phyloP scores from a whole-genome alignment of 1,139 yeast genomes.

The Debaryomyces udenii region DNA sequence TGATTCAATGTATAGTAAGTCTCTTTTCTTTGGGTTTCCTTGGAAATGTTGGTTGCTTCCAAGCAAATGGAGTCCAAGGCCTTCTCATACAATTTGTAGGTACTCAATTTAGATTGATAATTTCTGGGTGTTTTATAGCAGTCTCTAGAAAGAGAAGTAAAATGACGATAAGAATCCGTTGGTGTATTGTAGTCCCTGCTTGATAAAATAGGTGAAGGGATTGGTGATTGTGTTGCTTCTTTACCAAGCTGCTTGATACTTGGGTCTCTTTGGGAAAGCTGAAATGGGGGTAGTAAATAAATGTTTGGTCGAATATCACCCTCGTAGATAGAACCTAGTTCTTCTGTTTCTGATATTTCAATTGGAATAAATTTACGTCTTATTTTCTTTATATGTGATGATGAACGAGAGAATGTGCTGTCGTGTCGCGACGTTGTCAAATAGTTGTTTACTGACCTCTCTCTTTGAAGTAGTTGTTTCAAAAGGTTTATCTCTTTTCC shows the following conservation, averaged over 20 bases:
- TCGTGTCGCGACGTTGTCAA: background rate
- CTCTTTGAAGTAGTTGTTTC: slow-evolving; percentile 27
- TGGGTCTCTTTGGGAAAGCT: too few species aligned
- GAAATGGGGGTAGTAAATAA: background rate
- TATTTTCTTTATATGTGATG: slow-evolving; percentile 10
- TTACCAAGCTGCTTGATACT: too few species aligned
- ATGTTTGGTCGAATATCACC: background rate
- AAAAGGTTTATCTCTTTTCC: slow-evolving; percentile 32
- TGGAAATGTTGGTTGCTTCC: background rate
- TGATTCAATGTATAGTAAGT: slow-evolving; percentile 4
- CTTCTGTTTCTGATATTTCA: slow-evolving; percentile 15
- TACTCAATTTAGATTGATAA: too few species aligned
- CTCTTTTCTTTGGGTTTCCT: background rate
- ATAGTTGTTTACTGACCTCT: slow-evolving; percentile 20
- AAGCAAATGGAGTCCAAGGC: too few species aligned
- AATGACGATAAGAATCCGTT: too few species aligned
- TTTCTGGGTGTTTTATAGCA: too few species aligned
- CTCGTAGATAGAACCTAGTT: background rate
- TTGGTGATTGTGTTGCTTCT: too few species aligned
- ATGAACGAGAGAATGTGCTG: too few species aligned
- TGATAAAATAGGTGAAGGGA: too few species aligned
- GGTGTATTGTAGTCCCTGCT: too few species aligned
- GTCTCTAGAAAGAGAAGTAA: too few species aligned
- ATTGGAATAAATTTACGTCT: slow-evolving; percentile 26
- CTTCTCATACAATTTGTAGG: too few species aligned